Conservation (phyloP, 352 stramenopile species). For the Pythium sukuiense region DNA sequence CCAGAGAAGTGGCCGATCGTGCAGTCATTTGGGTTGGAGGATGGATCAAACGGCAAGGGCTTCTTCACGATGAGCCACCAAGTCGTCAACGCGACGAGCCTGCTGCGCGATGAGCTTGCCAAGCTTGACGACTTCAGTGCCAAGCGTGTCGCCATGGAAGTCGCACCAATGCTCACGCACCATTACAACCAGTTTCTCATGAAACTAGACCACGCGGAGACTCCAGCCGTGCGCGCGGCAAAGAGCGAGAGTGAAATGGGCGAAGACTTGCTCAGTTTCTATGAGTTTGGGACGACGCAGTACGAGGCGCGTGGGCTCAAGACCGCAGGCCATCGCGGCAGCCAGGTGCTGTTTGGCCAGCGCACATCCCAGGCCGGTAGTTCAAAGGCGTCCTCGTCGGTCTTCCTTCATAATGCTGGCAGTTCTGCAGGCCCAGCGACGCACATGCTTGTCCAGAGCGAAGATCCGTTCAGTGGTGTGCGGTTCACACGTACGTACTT, state of each 20-base stretch:
- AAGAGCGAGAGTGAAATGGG: slow-evolving; percentile 57
- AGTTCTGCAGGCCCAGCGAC: slow-evolving; percentile 31
- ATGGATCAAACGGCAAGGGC: slow-evolving; percentile 33
- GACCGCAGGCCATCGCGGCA: slow-evolving; percentile 34
- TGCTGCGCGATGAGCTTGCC: slow-evolving; percentile 39
- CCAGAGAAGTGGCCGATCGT: slow-evolving; percentile 77
- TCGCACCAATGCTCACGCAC: slow-evolving; percentile 48
- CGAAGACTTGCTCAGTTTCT: slow-evolving; percentile 75
- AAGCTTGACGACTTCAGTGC: slow-evolving; percentile 57
- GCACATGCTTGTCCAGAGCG: slow-evolving; percentile 65
- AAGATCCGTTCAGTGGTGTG: slow-evolving; percentile 73
- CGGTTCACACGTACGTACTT: slow-evolving; percentile 71
- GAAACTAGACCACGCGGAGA: slow-evolving; percentile 70
- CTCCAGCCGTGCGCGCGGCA: slow-evolving; percentile 34
- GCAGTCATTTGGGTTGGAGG: slow-evolving; percentile 66
- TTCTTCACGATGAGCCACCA: slow-evolving; percentile 82
- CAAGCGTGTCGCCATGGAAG: slow-evolving; percentile 51
- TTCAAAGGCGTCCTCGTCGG: slow-evolving; percentile 37
- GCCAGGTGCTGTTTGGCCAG: slow-evolving; percentile 62
- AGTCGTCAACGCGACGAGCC: slow-evolving; percentile 52
- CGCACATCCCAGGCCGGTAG: slow-evolving; percentile 33
- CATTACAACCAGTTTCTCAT: slow-evolving; percentile 68
- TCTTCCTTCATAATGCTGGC: slow-evolving; percentile 38
- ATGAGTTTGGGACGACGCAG: slow-evolving; percentile 80
- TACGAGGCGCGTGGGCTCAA: slow-evolving; percentile 42